A percentile compares a stretch with the other conserved stretches of the same genome.
Conservation (phyloP, 371 early-diverging fungal genomes). For the Phascolomyces articulosus region DNA sequence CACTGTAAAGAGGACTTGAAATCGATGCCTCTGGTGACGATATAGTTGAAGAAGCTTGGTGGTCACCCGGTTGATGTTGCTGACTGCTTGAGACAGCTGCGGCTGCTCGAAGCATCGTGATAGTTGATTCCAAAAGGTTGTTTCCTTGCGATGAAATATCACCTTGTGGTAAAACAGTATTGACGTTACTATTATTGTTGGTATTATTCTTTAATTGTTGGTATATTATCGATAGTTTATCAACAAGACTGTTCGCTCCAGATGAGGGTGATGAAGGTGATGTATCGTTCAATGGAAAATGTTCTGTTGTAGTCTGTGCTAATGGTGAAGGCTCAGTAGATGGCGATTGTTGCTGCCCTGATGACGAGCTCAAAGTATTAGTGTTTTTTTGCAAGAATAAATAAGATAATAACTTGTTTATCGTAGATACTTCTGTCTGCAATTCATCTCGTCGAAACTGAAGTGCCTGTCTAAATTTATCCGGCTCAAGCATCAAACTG, state of each 20-base stretch:
- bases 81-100: slow-evolving; percentile 2
- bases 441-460: slow-evolving; percentile 29
- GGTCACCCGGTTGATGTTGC: not conserved
- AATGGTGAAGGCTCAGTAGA: not conserved
- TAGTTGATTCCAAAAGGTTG: not conserved
- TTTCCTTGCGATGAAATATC: not conserved
- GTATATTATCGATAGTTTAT: not conserved
- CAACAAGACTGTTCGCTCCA: not conserved
- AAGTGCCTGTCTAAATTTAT: slow-evolving; percentile 21
- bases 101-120: slow-evolving; percentile 5
- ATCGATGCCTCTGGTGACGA: not conserved
- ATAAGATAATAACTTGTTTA: slow-evolving; percentile 5
- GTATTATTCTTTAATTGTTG: not conserved
- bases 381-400: not conserved
- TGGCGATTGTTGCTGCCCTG: not conserved
- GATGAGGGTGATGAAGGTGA: not conserved
- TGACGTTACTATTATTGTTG: not conserved
- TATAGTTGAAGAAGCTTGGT: not conserved
- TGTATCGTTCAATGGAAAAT: too few species aligned
- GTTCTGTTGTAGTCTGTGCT: too few species aligned
- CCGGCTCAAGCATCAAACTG: slow-evolving; percentile 31
- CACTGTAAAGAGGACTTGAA: not conserved
- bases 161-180: not conserved
- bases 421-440: slow-evolving; percentile 9
- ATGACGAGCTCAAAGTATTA: not conserved